These are phyloP conservation scores for Echinochloa phyllopogon DNA, from an alignment of 176 grass and related monocot genomes.

Conservation along the genomic window DNA sequence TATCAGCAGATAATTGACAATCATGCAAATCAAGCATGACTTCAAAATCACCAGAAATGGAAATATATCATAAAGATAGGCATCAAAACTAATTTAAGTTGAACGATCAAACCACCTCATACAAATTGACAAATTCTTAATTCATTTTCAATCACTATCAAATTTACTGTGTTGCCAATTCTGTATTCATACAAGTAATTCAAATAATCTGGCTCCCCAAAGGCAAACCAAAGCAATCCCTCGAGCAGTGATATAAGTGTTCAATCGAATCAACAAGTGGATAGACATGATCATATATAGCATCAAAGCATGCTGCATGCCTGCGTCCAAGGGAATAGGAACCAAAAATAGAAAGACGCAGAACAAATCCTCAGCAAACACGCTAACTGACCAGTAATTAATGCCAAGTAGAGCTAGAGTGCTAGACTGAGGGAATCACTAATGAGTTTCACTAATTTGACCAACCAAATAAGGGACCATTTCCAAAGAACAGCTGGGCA, in stretches of 20 bases:
- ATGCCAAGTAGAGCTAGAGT: constrained; percentile 7
- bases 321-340: background rate
- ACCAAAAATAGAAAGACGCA: constrained; percentile 7
- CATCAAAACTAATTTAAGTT: constrained; percentile 1
- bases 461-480: background rate
- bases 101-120: background rate
- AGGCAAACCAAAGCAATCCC: constrained; percentile 11
- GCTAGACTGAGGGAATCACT: constrained; percentile 1
- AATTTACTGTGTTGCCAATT: background rate
- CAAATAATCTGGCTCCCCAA: background rate
- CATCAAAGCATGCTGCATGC: background rate
- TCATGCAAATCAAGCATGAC: constrained; percentile 1
- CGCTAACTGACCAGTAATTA: constrained; percentile 20
- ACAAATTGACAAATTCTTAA: constrained; percentile 18
- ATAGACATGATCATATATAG: background rate
- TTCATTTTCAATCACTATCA: background rate
- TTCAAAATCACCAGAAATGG: background rate
- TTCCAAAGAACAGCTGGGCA: constrained; percentile 17
- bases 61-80: background rate
- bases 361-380: background rate
- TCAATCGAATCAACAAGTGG: background rate
- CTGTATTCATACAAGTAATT: background rate
- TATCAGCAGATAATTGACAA: constrained; percentile 1
- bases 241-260: background rate
- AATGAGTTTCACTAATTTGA: constrained; percentile 7